phyloP scores from a whole-genome alignment of 768 basidiomycete genomes.

The Agrocybe chaxingu region DNA sequence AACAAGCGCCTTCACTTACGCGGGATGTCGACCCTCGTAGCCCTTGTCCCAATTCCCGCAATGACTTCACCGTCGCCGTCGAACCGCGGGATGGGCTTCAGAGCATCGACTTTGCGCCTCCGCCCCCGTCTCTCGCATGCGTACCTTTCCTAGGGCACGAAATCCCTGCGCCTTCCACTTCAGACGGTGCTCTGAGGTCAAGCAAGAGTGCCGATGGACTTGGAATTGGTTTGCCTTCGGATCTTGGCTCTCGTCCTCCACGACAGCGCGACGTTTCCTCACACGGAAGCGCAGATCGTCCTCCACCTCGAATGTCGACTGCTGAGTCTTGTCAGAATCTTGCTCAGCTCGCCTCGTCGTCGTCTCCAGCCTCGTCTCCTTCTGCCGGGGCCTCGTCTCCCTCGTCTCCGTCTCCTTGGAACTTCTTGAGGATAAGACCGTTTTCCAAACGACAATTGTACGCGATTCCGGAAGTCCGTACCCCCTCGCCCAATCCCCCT shows the following conservation, averaged over 20 bases:
- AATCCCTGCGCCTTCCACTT: not conserved
- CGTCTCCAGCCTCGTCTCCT: constrained; percentile 1
- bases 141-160: not conserved
- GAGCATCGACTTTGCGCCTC: too few species aligned
- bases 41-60: constrained; percentile 7
- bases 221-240: constrained; percentile 16
- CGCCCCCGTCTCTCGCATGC: not conserved
- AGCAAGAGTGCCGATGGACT: constrained; percentile 9
- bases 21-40: constrained; percentile 12
- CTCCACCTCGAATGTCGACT: not conserved
- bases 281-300: not conserved
- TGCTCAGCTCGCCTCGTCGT: not conserved
- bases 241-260: constrained; percentile 8
- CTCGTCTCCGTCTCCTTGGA: not conserved
- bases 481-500: constrained; percentile 6
- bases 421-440: constrained; percentile 5
- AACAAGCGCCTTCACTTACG: not conserved
- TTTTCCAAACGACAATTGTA: constrained; percentile 13
- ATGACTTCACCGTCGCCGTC: not conserved
- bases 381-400: not conserved
- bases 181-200: constrained; percentile 1
- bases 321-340: constrained; percentile 5
- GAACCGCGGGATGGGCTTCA: not conserved
- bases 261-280: constrained; percentile 6
- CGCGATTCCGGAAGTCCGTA: constrained; percentile 10